phyloP scores from a whole-genome alignment of 768 basidiomycete genomes.

The Mycena floridula region DNA sequence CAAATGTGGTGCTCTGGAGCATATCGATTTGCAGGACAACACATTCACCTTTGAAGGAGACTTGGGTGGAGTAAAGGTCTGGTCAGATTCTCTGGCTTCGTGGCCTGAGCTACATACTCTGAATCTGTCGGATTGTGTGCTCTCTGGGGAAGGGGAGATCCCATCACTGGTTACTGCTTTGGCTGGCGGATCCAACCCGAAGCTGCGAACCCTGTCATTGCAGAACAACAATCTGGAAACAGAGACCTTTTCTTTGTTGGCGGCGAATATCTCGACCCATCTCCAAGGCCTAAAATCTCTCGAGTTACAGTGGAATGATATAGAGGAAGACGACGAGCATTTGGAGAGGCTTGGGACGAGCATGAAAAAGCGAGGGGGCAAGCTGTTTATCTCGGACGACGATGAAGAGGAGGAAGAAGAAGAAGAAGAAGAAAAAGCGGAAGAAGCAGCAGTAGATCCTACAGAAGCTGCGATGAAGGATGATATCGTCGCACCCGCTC shows the following conservation, averaged over 20 bases:
- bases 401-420: conserved; percentile 76
- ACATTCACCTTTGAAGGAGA: conserved; percentile 64
- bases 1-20: conserved; percentile 56
- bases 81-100: conserved; percentile 57
- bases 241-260: conserved; percentile 60
- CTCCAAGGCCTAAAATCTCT: conserved; percentile 55
- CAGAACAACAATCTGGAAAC: conserved; percentile 91
- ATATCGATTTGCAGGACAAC: conserved; percentile 92
- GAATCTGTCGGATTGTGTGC: conserved; percentile 88
- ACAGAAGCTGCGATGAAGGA: conserved; percentile 23
- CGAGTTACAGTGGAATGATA: conserved; percentile 90
- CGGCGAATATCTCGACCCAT: conserved; percentile 55
- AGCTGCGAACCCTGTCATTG: conserved; percentile 70
- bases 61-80: conserved; percentile 43
- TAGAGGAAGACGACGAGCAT: conserved; percentile 69
- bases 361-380: conserved; percentile 63
- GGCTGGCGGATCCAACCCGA: conserved; percentile 62
- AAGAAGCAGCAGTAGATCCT: conserved; percentile 43
- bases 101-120: conserved; percentile 75
- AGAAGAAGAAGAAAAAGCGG: conserved; percentile 47
- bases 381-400: conserved; percentile 64
- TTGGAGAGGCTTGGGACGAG: conserved; percentile 46
- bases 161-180: conserved; percentile 59
- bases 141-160: conserved; percentile 77
- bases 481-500: too few species aligned